These are phyloP conservation scores for Phyllosticta citribraziliensis DNA, from an alignment of 2,329 filamentous ascomycete species.

Conservation along the genomic window DNA sequence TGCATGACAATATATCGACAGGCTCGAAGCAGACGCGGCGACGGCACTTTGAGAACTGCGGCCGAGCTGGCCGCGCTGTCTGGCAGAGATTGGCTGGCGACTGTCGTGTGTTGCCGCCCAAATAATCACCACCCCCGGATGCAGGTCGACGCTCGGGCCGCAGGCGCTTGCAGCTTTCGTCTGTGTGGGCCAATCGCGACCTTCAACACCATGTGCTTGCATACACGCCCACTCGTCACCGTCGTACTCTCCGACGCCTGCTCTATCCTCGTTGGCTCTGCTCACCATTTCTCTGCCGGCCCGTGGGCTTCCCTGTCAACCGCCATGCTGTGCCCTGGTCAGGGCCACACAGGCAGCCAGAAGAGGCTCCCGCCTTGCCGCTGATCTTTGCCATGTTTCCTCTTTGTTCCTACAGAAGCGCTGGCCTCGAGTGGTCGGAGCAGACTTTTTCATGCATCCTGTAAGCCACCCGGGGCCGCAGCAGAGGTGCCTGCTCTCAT, in stretches of 20 bases:
- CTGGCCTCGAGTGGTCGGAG: background rate
- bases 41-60: background rate
- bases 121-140: conserved; percentile 3
- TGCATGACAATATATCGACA: conserved; percentile 2
- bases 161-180: conserved; percentile 5
- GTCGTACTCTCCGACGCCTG: background rate
- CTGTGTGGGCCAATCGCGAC: background rate
- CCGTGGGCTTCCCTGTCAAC: background rate
- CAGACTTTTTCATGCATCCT: conserved; percentile 1
- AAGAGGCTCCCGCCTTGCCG: conserved; percentile 9
- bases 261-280: background rate
- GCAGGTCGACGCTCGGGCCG: background rate
- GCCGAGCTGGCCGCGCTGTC: background rate
- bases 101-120: conserved; percentile 4
- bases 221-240: background rate
- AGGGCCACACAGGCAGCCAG: background rate
- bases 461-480: conserved; percentile 5
- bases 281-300: background rate
- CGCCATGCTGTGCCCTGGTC: conserved; percentile 5
- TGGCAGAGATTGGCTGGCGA: background rate
- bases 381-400: conserved; percentile 4
- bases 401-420: background rate
- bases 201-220: background rate
- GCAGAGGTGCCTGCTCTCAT: background rate
- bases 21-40: conserved; percentile 1